phyloP scores from a whole-genome alignment of 179 eudicot genomes.

The Corrigiola litoralis region DNA sequence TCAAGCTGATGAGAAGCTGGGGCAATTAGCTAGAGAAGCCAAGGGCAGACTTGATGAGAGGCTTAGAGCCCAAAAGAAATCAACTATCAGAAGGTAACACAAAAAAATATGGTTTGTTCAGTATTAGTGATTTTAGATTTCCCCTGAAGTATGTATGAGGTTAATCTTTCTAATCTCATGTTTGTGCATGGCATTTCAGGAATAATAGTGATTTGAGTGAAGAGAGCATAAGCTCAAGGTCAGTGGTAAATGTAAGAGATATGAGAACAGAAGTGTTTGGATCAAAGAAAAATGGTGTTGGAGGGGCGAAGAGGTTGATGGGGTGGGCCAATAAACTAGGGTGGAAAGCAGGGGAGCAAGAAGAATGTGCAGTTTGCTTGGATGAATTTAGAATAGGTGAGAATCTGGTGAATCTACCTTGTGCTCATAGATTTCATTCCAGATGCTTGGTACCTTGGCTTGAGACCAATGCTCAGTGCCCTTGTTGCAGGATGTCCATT shows the following conservation, averaged over 20 bases:
- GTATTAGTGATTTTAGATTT: too few relatives aligned
- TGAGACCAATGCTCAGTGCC: slow-evolving; percentile 55
- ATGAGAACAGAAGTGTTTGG: slow-evolving; percentile 36
- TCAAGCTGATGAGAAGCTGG: slow-evolving; percentile 47
- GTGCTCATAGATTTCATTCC: slow-evolving; percentile 71
- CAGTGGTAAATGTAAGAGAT: slow-evolving; percentile 7
- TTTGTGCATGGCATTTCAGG: slow-evolving; percentile 21
- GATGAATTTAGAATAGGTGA: slow-evolving; percentile 49
- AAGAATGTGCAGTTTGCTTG: slow-evolving; percentile 72
- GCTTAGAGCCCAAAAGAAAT: slow-evolving; percentile 38
- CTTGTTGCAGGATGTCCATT: slow-evolving; percentile 57
- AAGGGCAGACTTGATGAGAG: slow-evolving; percentile 61
- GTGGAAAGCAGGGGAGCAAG: slow-evolving; percentile 54
- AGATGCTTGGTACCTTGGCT: slow-evolving; percentile 70
- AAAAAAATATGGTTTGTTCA: too few relatives aligned
- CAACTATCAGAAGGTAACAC: slow-evolving; percentile 38
- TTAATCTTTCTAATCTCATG: background rate
- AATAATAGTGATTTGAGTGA: slow-evolving; percentile 26
- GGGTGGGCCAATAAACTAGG: slow-evolving; percentile 43
- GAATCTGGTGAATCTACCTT: slow-evolving; percentile 40
- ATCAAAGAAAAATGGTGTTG: slow-evolving; percentile 25
- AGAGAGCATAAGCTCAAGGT: slow-evolving; percentile 21
- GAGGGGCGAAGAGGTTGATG: slow-evolving; percentile 35
- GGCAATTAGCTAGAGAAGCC: slow-evolving; percentile 60
- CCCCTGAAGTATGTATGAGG: too few relatives aligned